Evolutionary conservation across 495 filamentous ascomycete genomes (phyloP), one percentile per base, ranked within the genome.

Genomic region (Massariosphaeria phaeospora): DNA sequence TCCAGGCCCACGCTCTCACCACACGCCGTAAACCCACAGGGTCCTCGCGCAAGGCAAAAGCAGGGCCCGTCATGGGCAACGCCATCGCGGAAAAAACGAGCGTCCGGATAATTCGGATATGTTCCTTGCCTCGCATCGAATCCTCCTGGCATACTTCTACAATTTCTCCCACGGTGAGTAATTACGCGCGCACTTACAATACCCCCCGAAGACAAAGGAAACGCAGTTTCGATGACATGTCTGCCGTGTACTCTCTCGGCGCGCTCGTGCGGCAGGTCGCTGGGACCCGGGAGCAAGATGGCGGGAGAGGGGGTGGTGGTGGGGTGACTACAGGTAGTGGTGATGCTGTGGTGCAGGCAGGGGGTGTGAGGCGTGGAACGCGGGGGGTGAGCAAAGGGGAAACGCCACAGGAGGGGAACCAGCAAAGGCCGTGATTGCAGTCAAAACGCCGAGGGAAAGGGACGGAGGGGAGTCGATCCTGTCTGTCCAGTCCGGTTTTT

Each of bases 121-220:
- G n/a, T n/a, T n/a, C n/a, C n/a, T n/a, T n/a, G n/a, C n/a, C n/a
- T n/a, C n/a, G n/a, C n/a, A n/a, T n/a, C n/a, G n/a, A n/a, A n/a
- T n/a, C n/a, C n/a, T n/a, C n/a, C n/a, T n/a, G n/a, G n/a, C n/a
- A n/a, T n/a, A n/a, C n/a, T n/a, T n/a, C n/a, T n/a, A n/a, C n/a
- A n/a, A n/a, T n/a, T 33, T 33, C 30, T 33, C 30, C 8, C 30
- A 33, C n/a, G n/a, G n/a, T n/a, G n/a, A n/a, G n/a, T n/a, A n/a
- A n/a, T n/a, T n/a, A n/a, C n/a, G n/a, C n/a, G n/a, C n/a, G n/a
- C 30, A 33, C 30, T 8, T 8, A n/a, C 30, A n/a, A n/a, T n/a
- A 33, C n/a, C 30, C 30, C 30, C 30, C n/a, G 30, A 33, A 8
- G 27, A 53, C 50, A 53, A 44, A 53, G 27, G 50, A 53, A 53